These are phyloP conservation scores for Tetracentron sinense DNA, from an alignment of 164 flowering plant genomes.

Conservation along the genomic window DNA sequence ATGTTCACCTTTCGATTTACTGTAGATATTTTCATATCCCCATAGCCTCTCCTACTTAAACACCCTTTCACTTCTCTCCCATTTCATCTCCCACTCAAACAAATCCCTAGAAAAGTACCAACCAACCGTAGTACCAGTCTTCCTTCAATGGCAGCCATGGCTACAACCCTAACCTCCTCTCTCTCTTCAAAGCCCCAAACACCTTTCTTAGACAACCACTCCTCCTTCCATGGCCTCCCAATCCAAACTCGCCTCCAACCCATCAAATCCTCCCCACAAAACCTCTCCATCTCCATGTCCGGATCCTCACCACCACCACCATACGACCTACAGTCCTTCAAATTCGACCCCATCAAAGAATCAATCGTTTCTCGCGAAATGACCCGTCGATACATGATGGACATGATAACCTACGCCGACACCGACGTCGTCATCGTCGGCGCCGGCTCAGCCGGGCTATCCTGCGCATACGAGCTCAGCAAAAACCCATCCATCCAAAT, in stretches of 20 bases:
- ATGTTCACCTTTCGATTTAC: too few species aligned
- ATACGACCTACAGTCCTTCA: conserved; percentile 53
- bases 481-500: conserved; percentile 66
- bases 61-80: too few species aligned
- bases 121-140: background rate
- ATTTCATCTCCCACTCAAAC: too few species aligned
- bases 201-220: conserved; percentile 14
- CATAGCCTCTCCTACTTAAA: background rate
- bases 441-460: conserved; percentile 90
- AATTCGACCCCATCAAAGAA: conserved; percentile 72
- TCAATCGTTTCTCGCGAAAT: conserved; percentile 87
- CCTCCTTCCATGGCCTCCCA: conserved; percentile 25
- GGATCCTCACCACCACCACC: conserved; percentile 16
- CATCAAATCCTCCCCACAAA: conserved; percentile 8
- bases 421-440: conserved; percentile 89
- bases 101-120: too few species aligned
- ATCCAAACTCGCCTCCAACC: conserved; percentile 1
- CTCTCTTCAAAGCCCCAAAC: conserved; percentile 16
- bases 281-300: conserved; percentile 27
- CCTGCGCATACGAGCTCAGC: conserved; percentile 88
- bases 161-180: conserved; percentile 15
- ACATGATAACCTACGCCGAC: conserved; percentile 89
- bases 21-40: too few species aligned
- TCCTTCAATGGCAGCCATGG: conserved; percentile 24
- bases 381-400: conserved; percentile 92